Evolutionary conservation across 2,329 filamentous ascomycete species (phyloP).

Genomic region (Nigrograna mackinnonii): DNA sequence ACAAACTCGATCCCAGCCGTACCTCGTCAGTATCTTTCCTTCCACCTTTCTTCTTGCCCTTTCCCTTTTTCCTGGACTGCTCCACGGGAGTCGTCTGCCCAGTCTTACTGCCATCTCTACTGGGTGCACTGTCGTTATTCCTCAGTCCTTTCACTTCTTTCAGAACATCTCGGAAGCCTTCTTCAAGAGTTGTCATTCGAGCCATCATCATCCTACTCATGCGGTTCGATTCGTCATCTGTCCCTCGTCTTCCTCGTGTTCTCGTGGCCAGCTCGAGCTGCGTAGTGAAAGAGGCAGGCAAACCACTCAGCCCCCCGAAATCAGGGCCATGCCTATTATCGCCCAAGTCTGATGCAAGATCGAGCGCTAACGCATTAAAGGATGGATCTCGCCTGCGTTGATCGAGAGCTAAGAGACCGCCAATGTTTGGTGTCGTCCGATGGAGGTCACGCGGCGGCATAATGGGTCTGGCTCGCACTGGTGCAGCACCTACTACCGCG

Average conservation of each 20-base stretch:
- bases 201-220: constrained; percentile 78
- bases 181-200: constrained; percentile 90
- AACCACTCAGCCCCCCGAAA: constrained; percentile 63
- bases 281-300: constrained; percentile 78
- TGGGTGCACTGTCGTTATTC: constrained; percentile 36
- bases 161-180: constrained; percentile 86
- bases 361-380: constrained; percentile 64
- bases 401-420: constrained; percentile 58
- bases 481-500: constrained; percentile 22
- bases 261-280: constrained; percentile 52
- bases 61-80: constrained; percentile 24
- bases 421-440: constrained; percentile 60
- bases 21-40: constrained; percentile 20
- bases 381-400: constrained; percentile 58
- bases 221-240: constrained; percentile 36
- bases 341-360: constrained; percentile 73
- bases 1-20: constrained; percentile 33
- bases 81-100: constrained; percentile 32
- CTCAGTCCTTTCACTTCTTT: constrained; percentile 73
- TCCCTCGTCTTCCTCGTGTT: constrained; percentile 25
- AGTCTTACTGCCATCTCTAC: constrained; percentile 25
- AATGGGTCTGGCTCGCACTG: constrained; percentile 34
- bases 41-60: constrained; percentile 30
- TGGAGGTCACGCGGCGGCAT: constrained; percentile 56
- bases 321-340: constrained; percentile 63